Percentiles rank a stretch among this genome's conserved stretches.
These are phyloP conservation scores for Raffaelea albimanens DNA, from an alignment of 2,329 filamentous ascomycete genomes.

Conservation along the genomic window DNA sequence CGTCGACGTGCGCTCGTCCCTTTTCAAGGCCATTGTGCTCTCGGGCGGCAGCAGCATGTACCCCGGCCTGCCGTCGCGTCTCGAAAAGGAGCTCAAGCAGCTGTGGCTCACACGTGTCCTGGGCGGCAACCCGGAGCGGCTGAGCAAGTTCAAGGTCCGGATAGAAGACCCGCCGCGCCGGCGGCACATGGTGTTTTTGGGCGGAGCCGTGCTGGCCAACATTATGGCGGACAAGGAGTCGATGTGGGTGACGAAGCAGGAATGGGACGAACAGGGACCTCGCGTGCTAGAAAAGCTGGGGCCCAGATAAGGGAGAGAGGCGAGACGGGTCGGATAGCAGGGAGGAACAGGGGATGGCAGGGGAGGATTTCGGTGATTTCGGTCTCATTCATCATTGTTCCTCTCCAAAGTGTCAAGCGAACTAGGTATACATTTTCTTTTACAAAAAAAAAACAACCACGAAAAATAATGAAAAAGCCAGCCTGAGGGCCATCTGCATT, in stretches of 20 bases:
- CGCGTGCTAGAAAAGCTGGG: conserved; percentile 86
- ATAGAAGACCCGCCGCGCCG: conserved; percentile 95
- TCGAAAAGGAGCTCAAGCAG: conserved; percentile 99
- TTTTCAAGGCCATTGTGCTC: conserved; percentile 96
- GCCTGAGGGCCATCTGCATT: too few species aligned
- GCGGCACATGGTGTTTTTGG: conserved; percentile 97
- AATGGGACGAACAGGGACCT: conserved; percentile 90
- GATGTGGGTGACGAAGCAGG: conserved; percentile 97
- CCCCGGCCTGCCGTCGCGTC: conserved; percentile 80
- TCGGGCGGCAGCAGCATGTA: conserved; percentile 99
- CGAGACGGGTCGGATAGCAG: too few species aligned
- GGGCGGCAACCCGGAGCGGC: conserved; percentile 79
- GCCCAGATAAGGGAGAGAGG: conserved; percentile 41
- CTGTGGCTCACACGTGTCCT: conserved; percentile 91
- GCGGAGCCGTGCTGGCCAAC: conserved; percentile 91
- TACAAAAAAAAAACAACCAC: too few species aligned
- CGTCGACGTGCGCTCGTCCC: conserved; percentile 83
- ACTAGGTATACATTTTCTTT: too few species aligned
- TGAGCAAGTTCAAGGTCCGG: conserved; percentile 98
- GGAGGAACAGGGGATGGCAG: too few species aligned
- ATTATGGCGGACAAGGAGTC: conserved; percentile 98
- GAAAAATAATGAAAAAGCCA: too few species aligned
- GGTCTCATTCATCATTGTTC: too few species aligned
- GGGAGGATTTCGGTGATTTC: too few species aligned
- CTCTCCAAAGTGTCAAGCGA: too few species aligned